Percentiles rank a stretch among this genome's conserved stretches.
Conservation (phyloP, 352 stramenopile species). For the Phytophthora chlamydospora region DNA sequence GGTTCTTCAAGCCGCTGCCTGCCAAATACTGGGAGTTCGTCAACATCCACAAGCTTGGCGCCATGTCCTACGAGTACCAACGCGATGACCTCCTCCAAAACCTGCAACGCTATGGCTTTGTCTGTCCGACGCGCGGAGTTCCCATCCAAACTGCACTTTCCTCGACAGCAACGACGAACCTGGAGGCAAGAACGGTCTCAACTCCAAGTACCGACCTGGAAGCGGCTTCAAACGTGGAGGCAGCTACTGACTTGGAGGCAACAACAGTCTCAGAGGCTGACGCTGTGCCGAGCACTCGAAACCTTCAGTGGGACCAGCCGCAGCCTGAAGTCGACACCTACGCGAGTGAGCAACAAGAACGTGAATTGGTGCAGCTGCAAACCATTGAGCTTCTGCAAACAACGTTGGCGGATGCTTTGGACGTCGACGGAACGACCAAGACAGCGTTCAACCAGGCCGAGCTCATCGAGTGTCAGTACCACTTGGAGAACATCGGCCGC, state of each 20-base stretch:
- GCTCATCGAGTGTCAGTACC: slow-evolving; percentile 42
- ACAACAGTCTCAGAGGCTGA: background rate
- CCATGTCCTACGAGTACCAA: slow-evolving; percentile 37
- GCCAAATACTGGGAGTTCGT: slow-evolving; percentile 37
- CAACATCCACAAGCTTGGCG: slow-evolving; percentile 36
- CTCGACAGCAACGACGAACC: background rate
- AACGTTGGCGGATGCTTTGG: slow-evolving; percentile 17
- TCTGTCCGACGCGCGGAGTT: slow-evolving; percentile 28
- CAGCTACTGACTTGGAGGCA: background rate
- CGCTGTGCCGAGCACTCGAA: background rate
- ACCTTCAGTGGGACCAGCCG: slow-evolving; percentile 2
- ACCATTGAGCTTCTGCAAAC: slow-evolving; percentile 26
- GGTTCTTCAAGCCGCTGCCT: slow-evolving; percentile 31
- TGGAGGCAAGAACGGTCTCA: background rate
- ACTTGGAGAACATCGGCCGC: slow-evolving; percentile 22
- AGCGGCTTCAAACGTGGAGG: background rate
- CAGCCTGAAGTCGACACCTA: slow-evolving; percentile 5
- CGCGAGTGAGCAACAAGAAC: slow-evolving; percentile 21
- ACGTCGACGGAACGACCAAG: slow-evolving; percentile 28
- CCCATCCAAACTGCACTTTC: slow-evolving; percentile 11
- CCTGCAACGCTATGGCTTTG: slow-evolving; percentile 33
- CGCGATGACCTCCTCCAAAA: slow-evolving; percentile 37
- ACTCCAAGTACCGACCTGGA: background rate
- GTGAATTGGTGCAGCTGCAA: slow-evolving; percentile 24
- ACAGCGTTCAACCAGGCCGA: slow-evolving; percentile 39